These are phyloP conservation scores for Leishmania major DNA, from an alignment of 208 protist species.

Conservation along the genomic window DNA sequence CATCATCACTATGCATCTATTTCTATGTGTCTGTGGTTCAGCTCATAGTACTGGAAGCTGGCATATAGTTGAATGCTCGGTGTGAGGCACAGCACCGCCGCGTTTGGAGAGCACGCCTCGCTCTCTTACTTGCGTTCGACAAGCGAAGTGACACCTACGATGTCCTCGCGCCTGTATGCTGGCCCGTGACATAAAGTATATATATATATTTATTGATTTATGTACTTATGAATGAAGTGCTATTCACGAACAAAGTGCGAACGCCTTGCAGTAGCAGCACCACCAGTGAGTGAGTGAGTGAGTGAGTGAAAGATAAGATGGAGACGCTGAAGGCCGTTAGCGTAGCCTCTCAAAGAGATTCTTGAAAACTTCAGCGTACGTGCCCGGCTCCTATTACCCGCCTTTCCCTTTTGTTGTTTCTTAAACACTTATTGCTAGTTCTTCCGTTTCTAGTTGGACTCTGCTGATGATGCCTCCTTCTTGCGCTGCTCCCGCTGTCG, in stretches of 20 bases:
- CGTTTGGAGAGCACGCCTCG: not conserved
- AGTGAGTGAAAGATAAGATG: no score
- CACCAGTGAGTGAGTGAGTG: not conserved
- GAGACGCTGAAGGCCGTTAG: not conserved
- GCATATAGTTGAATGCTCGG: not conserved
- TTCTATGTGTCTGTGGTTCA: not conserved
- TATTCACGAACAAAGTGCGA: not conserved
- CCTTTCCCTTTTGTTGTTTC: not conserved
- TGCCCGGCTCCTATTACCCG: not conserved
- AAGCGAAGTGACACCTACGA: not conserved
- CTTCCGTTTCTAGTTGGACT: no score
- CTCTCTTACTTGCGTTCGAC: not conserved
- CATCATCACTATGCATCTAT: conserved; percentile 1
- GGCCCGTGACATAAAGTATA: not conserved
- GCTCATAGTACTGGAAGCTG: not conserved
- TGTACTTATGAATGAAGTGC: not conserved
- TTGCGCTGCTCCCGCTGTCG: not conserved
- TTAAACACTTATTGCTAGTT: no score
- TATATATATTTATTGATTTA: not conserved
- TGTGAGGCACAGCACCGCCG: not conserved
- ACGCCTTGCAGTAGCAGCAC: not conserved
- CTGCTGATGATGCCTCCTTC: no score
- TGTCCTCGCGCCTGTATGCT: no score
- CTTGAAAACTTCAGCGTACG: not conserved
- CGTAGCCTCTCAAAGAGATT: not conserved